Evolutionary conservation across 768 basidiomycete genomes (phyloP).

Genomic region (Serendipita sp.): DNA sequence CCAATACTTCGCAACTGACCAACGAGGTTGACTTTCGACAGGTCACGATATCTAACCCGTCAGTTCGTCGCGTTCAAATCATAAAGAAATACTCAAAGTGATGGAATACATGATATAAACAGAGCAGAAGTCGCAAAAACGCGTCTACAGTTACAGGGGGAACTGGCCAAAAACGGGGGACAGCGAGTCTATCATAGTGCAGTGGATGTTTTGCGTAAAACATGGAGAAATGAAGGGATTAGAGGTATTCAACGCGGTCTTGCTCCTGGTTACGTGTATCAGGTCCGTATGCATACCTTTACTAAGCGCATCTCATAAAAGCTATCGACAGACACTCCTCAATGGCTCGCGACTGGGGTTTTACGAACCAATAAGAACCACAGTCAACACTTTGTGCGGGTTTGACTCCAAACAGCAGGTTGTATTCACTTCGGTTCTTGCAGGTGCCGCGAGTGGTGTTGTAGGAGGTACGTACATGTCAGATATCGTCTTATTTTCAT

Average conservation of each 20-base stretch:
- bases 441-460: constrained; percentile 81
- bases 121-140: constrained; percentile 64
- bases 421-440: constrained; percentile 60
- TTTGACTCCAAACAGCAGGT: constrained; percentile 46
- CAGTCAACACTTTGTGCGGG: constrained; percentile 55
- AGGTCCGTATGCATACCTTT: constrained; percentile 35
- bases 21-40: constrained; percentile 19
- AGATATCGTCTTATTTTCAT: neutral
- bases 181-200: constrained; percentile 75
- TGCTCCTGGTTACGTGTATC: constrained; percentile 80
- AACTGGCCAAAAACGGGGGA: constrained; percentile 61
- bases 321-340: constrained; percentile 51
- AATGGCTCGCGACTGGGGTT: constrained; percentile 92
- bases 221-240: constrained; percentile 78
- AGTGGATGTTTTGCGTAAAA: constrained; percentile 76
- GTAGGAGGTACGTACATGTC: constrained; percentile 52
- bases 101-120: neutral
- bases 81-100: neutral
- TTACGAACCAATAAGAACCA: constrained; percentile 78
- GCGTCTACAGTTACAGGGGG: constrained; percentile 89
- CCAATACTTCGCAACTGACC: neutral
- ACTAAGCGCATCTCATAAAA: neutral
- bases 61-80: constrained; percentile 23
- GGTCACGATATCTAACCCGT: constrained; percentile 70
- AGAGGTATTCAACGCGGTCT: constrained; percentile 89